These are phyloP conservation scores for Starmera amethionina DNA, from an alignment of 805 yeast species.

Conservation along the genomic window DNA sequence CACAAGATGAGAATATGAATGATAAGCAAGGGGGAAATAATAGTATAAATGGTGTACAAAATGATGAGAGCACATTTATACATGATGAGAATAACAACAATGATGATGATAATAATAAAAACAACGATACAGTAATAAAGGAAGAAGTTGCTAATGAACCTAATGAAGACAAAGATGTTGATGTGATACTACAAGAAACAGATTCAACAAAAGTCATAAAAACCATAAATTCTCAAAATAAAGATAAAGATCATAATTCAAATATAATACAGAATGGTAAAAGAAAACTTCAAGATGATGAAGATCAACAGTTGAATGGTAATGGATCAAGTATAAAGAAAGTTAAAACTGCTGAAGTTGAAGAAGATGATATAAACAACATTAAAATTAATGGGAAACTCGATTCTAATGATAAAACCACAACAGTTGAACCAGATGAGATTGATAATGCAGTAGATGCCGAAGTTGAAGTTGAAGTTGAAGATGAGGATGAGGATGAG, in stretches of 20 bases:
- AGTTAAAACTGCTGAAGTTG: too few relatives aligned
- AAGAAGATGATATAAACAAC: too few relatives aligned
- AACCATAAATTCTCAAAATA: slow-evolving; percentile 2
- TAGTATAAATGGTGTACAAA: slow-evolving; percentile 12
- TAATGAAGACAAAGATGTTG: slow-evolving; percentile 13
- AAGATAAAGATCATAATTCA: slow-evolving; percentile 8
- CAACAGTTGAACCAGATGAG: too few relatives aligned
- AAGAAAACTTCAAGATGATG: slow-evolving; percentile 15
- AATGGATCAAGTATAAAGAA: too few relatives aligned
- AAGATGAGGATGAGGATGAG: slow-evolving; percentile 6
- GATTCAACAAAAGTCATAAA: slow-evolving; percentile 14
- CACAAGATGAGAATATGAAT: slow-evolving; percentile 5
- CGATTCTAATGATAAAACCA: too few relatives aligned
- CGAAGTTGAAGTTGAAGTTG: slow-evolving; percentile 11
- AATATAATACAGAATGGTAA: slow-evolving; percentile 11
- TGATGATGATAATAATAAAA: neutral
- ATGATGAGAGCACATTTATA: slow-evolving; percentile 8
- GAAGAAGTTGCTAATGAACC: slow-evolving; percentile 13
- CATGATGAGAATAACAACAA: too few relatives aligned
- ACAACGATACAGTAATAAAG: slow-evolving; percentile 13
- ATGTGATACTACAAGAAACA: slow-evolving; percentile 11
- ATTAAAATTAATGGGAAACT: too few relatives aligned
- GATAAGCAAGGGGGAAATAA: slow-evolving; percentile 7
- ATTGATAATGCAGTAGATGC: neutral
- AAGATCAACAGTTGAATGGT: too few relatives aligned